Base-by-base conservation (phyloP, 768 basidiomycete species). In the Clitopilus hobsonii region DNA sequence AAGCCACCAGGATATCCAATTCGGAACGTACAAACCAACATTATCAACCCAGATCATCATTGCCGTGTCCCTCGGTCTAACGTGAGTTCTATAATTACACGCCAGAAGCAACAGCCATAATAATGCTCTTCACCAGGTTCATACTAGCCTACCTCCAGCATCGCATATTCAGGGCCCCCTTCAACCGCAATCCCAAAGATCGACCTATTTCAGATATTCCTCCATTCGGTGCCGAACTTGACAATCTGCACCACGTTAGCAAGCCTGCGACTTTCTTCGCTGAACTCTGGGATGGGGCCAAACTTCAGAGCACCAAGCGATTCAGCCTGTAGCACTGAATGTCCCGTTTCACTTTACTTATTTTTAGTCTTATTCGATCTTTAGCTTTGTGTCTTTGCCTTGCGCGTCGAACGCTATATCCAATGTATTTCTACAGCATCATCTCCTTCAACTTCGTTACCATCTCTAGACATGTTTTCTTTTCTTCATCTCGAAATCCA, bases 81-180 rank as follows among this genome's bases (percentile, higher is more conserved):
- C 74, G 85, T 88, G 64, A 56, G 84, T 74, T n/a, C 30, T 23
- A n/a, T 48, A 16, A 26, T 41, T 47, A 28, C 41, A 36, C 41
- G 45, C 30, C 47, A 23, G 11, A 18, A 1, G 23, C 18, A 41
- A n/a, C 16, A 32, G 27, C 50, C 27, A 51, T 38, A 18, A 36
- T 32, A 38, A 29, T 51, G 57, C 24, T 23, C 13, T 16, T 25
- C 18, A 26, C 16, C 48, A 85, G 84, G 26, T 83, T 82, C 2
- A 59, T 76, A 3, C 70, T 85, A 25, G 82, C 83, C 1, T 74
- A 72, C 61, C 71, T 65, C 4, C 85, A 87, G 53, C 81, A 85
- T 65, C 71, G 67, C 45, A 29, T 76, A 14, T 86, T 86, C 67
- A 72, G 65, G 45, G 69, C 68, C 3, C 75, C 82, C 4, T 86